Conservation (phyloP, 1,284 basidiomycete species). For the Fomitopsis schrenkii region DNA sequence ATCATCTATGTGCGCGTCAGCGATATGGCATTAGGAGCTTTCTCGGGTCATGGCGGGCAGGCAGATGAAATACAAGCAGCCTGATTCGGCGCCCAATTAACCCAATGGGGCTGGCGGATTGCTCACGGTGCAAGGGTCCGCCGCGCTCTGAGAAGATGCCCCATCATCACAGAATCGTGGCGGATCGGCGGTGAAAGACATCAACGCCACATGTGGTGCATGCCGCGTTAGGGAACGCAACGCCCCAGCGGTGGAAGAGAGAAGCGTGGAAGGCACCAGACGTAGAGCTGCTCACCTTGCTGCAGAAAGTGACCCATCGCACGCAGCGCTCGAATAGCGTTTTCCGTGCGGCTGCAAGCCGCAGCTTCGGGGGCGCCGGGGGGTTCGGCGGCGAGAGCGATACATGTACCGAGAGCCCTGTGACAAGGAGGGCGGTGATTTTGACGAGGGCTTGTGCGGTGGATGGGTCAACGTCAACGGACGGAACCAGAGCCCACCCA, state of each 20-base stretch:
- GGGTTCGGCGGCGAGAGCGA: constrained; percentile 27
- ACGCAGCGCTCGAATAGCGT: constrained; percentile 28
- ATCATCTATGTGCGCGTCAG: constrained; percentile 16
- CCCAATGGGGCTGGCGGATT: not conserved
- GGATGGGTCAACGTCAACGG: not conserved
- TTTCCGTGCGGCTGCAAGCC: constrained; percentile 17
- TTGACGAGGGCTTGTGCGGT: constrained; percentile 11
- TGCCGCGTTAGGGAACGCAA: not conserved
- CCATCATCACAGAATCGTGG: not conserved
- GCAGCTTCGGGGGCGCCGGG: constrained; percentile 17
- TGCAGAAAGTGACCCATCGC: constrained; percentile 27
- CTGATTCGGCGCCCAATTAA: not conserved
- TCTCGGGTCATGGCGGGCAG: not conserved
- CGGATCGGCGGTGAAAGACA: not conserved
- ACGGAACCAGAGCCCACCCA: not conserved
- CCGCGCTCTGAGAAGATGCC: not conserved
- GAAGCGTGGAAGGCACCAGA: constrained; percentile 12
- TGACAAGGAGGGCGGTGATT: constrained; percentile 20
- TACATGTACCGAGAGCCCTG: constrained; percentile 21
- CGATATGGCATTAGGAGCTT: not conserved
- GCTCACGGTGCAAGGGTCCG: not conserved
- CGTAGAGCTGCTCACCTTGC: constrained; percentile 21
- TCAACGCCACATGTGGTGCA: not conserved
- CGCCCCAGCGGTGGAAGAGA: not conserved
- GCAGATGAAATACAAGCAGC: not conserved